Base-by-base conservation (phyloP, 257 asterid species). In the Solanum infundibuliforme region DNA sequence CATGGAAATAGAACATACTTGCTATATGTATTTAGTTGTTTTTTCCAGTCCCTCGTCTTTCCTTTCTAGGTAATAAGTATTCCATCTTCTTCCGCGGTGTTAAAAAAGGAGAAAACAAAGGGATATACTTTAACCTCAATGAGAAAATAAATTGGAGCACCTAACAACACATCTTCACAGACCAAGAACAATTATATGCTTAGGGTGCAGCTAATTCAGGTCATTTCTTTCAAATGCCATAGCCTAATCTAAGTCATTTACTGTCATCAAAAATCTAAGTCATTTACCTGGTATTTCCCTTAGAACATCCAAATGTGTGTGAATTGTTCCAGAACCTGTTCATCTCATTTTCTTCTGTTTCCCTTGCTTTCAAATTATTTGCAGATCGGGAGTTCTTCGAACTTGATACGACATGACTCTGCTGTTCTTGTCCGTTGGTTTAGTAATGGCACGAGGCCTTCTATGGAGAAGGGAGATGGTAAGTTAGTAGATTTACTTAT, bases 341-440 rank as follows among this genome's bases (percentile, higher is more conserved):
- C 69, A 29, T 82, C 27, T 60, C 6, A 21, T 12, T 62, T 52
- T 76, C 48, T 35, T 48, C 84, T 81, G 81, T 69, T 27, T 86
- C 84, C 68, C 7, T 84, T 31, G 69, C 66, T 87, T 87, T 84
- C 72, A 27, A 29, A 34, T 87, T 18, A 35, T 82, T 77, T 90
- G 66, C 99, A 96, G 99, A 81, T 96, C 72, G 92, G 90, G 46
- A 92, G 86, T 88, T 87, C 93, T 86, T 90, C 92, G 31, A 92
- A 86, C 60, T 87, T 92, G 86, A 86, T 94, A 86, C 94, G 91
- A 87, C 86, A 87, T 85, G 95, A 94, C 86, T 92, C 90, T 65
- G 91, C 90, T 58, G 69, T 88, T 48, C 81, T 88, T 32, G 74
- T 83, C 72, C 95, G 98, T 88, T 92, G 92, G 88, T 93, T 94